Evolutionary conservation across 2,329 filamentous ascomycete genomes (phyloP).

Genomic region (Dactylellina leptospora): DNA sequence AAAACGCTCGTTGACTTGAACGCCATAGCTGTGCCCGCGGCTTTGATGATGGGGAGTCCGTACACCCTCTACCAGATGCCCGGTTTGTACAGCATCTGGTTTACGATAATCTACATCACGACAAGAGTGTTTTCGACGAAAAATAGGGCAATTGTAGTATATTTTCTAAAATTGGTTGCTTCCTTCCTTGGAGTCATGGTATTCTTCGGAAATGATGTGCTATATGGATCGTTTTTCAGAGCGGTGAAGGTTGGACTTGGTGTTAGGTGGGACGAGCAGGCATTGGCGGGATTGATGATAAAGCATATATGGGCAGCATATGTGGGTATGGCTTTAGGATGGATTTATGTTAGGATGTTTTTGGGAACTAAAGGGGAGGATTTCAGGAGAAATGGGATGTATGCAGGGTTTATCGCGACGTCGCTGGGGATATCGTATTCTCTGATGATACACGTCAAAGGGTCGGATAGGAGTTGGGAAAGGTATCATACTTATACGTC

Average conservation of each 20-base stretch:
- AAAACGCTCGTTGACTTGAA: conserved; percentile 69
- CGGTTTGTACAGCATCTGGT: conserved; percentile 71
- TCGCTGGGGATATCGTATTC: conserved; percentile 1
- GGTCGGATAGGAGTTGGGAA: neutral
- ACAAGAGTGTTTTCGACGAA: conserved; percentile 61
- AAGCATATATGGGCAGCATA: conserved; percentile 69
- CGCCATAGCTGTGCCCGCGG: conserved; percentile 65
- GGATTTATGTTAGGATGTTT: conserved; percentile 16
- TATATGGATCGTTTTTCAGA: conserved; percentile 62
- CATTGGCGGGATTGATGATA: conserved; percentile 65
- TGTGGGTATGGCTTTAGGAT: conserved; percentile 66
- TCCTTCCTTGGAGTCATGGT: conserved; percentile 62
- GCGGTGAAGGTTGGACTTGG: conserved; percentile 60
- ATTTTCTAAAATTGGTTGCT: conserved; percentile 65
- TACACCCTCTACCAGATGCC: conserved; percentile 70
- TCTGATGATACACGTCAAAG: neutral
- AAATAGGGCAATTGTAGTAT: conserved; percentile 62
- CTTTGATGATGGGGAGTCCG: conserved; percentile 67
- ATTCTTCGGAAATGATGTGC: conserved; percentile 60
- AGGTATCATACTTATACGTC: conserved; percentile 22
- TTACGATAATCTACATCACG: conserved; percentile 67
- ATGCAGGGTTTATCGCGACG: neutral
- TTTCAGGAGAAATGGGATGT: neutral
- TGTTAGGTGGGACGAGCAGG: conserved; percentile 64
- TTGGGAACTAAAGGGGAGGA: neutral